Conservation (phyloP, 2,329 filamentous ascomycete species). For the Penicillium sp. region DNA sequence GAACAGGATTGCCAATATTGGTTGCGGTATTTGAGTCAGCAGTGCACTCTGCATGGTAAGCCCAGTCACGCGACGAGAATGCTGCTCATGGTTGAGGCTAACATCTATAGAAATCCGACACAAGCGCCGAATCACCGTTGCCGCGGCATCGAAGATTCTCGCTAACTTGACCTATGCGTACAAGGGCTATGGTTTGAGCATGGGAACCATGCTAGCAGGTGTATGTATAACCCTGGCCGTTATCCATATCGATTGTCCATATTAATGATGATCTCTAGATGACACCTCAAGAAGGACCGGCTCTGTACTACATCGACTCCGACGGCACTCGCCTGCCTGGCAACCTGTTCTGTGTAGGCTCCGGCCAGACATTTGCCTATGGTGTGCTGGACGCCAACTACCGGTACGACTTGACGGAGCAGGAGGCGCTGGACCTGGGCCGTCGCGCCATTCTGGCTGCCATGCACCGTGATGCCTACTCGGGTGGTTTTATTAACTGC, state of each 20-base stretch:
- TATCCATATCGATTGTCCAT: slow-evolving; percentile 1
- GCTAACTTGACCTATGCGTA: slow-evolving; percentile 97
- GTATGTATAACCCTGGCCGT: slow-evolving; percentile 66
- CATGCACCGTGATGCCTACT: slow-evolving; percentile 97
- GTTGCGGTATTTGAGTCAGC: slow-evolving; percentile 97
- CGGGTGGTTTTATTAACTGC: slow-evolving; percentile 95
- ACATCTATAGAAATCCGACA: slow-evolving; percentile 69
- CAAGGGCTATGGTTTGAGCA: slow-evolving; percentile 97
- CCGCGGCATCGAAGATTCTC: slow-evolving; percentile 95
- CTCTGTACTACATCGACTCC: slow-evolving; percentile 97
- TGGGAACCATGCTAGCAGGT: slow-evolving; percentile 99
- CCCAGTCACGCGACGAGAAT: background rate
- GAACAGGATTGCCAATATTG: slow-evolving; percentile 93
- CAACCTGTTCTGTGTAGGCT: slow-evolving; percentile 97
- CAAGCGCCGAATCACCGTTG: slow-evolving; percentile 97
- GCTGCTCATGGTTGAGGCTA: slow-evolving; percentile 1
- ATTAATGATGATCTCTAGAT: slow-evolving; percentile 21
- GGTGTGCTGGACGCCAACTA: slow-evolving; percentile 97
- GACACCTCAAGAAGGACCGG: slow-evolving; percentile 79
- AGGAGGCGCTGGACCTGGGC: slow-evolving; percentile 86
- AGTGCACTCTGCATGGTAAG: slow-evolving; percentile 84
- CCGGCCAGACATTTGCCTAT: slow-evolving; percentile 97
- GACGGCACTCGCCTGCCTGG: slow-evolving; percentile 89
- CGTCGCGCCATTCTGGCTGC: slow-evolving; percentile 89
- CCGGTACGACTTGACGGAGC: slow-evolving; percentile 75